Evolutionary conservation across 768 basidiomycete genomes (phyloP), one percentile per base, ranked within the genome.

Genomic region (Tubosaeta brunneosetosa): DNA sequence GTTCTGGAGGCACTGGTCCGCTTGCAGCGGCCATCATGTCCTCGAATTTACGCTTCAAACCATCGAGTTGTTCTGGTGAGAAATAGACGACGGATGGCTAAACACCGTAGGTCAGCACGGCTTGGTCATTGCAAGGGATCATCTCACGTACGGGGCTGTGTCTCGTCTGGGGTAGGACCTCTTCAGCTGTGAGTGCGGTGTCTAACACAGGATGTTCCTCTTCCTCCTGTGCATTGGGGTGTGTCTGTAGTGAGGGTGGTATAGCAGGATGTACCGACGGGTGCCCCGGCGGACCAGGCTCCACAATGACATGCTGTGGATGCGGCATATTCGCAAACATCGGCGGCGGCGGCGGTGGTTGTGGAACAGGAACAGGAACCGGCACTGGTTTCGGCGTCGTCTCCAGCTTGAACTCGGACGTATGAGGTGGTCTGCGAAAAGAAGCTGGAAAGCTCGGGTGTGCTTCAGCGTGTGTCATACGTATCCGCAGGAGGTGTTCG

Each of bases 381-480:
- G 65, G 40, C 6, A 42, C 37, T n/a, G 65, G 66, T 46, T 68
- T 64, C 2, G 62, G 64, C 1, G 66, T 53, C 3, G 68, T 34
- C 14, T 68, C 68, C 37, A 70, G 55, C 25, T 68, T 68, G 13
- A 68, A 70, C 38, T 68, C 67, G 46, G 66, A 68, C 12, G 68
- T 70, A 13, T 68, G 66, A 0, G 66, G 62, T 7, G 66, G 66
- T 45, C 68, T 50, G 31, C 68, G 64, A 59, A 68, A 68, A 13
- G 67, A 70, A 0, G 66, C 64, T 0, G 67, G 67, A 49, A 68
- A 68, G 47, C 61, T 61, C 1, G 67, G 67, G 44, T 69, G 67
- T 0, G 69, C 67, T 36, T 69, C 69, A 17, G 69, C 66, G 36
- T 69, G 67, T 0, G 67, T 71, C 69, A 69, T 69, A 49, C 67